Base-by-base conservation (phyloP, 495 filamentous ascomycete species). In the Saxophila tyrrhenica region DNA sequence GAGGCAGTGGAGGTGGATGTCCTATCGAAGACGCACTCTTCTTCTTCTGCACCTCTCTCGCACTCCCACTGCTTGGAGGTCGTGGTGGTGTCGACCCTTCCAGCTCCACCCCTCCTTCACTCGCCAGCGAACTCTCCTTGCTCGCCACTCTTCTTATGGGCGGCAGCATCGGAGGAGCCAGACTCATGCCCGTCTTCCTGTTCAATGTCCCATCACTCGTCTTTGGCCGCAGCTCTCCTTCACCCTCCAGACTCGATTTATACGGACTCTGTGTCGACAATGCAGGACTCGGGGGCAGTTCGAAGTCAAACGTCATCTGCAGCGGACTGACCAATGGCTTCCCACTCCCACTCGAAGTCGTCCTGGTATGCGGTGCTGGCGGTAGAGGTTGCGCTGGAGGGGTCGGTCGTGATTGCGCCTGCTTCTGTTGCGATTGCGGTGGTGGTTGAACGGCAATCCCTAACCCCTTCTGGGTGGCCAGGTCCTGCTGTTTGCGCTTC, bases 271-370 rank as follows among this genome's bases (percentile, higher is more conserved):
- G 5, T 5, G 7, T 13, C 29, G 29, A 35, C 29, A 35, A 13
- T 13, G 29, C 29, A 5, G 29, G 29, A 35, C 29, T 35, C 15
- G 41, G 41, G 16, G 45, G 45, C 29, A 59, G 52, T 23, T 55
- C 57, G 57, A 59, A 59, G 48, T 59, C 52, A 38, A 59, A 59
- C 23, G 48, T 59, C 52, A 55, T 59, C 48, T 59, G 57, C 52
- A 59, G 25, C 32, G 57, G 57, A 29, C 57, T 59, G 46, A 59
- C 52, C 16, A 44, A n/a, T 44, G 41, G 7, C 41, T 43, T 13
- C 51, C 50, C 39, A 21, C 16, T 44, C 16, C 16, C 15, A 8
- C 5, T n/a, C 16, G 41, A 44, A 3, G 41, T 44, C 41, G 41
- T 44, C 17, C 41, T 44, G 5, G 41, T 3, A n/a, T 44, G 41